A percentile compares a stretch with the other conserved stretches of the same genome.
phyloP scores from a whole-genome alignment of 441 rosid species.

The Corymbia citriodora region DNA sequence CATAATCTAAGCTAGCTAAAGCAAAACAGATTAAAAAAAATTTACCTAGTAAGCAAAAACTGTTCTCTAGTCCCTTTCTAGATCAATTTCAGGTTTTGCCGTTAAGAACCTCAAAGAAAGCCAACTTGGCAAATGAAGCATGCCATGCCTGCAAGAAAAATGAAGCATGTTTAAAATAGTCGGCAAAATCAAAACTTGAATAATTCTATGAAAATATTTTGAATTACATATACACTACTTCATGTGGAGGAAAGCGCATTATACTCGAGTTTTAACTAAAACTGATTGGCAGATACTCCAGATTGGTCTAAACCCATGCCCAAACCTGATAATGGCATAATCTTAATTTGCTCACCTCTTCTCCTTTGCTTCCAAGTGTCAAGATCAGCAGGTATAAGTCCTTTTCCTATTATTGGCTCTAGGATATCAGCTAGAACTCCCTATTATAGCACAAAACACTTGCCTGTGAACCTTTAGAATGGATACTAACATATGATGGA shows the following conservation, averaged over 20 bases:
- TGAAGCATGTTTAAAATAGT: too few relatives aligned
- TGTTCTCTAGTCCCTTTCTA: too few relatives aligned
- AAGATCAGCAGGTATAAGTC: conserved; percentile 93
- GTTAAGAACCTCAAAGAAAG: too few relatives aligned
- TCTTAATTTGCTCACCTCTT: conserved; percentile 52
- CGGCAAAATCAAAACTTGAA: too few relatives aligned
- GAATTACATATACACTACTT: background rate
- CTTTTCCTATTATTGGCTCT: conserved; percentile 97
- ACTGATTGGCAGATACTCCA: background rate
- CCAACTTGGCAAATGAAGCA: too few relatives aligned
- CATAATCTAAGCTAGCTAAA: too few relatives aligned
- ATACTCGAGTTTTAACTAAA: background rate
- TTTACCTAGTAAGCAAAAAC: too few relatives aligned
- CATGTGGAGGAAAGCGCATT: background rate
- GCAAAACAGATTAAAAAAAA: too few relatives aligned
- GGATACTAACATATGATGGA: background rate
- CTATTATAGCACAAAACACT: conserved; percentile 17
- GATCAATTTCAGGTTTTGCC: too few relatives aligned
- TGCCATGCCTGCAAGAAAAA: too few relatives aligned
- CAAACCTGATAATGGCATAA: background rate
- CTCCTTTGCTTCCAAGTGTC: conserved; percentile 93
- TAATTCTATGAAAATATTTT: background rate
- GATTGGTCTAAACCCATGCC: background rate
- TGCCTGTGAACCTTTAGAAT: background rate
- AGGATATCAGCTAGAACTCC: conserved; percentile 96